Base-by-base conservation (phyloP, 2,329 filamentous ascomycete genomes). In the Sordariomycetes sp. region DNA sequence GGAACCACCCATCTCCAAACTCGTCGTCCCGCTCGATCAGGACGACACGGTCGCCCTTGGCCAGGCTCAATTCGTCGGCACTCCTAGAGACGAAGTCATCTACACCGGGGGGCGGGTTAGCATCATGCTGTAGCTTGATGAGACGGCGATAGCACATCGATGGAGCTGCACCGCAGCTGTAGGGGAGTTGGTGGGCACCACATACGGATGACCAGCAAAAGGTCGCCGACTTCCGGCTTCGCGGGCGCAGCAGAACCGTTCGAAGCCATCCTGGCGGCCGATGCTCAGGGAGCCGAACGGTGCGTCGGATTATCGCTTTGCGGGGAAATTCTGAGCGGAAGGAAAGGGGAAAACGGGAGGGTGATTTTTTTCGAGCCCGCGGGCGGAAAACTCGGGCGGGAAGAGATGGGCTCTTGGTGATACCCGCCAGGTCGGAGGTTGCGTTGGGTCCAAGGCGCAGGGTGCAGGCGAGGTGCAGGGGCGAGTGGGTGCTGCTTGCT, bases 21-120 rank as follows among this genome's bases (percentile, higher is more conserved):
- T 94, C 89, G 70, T 94, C 89, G 69, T 94, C 89, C 66, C 89
- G 82, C 73, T 94, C 89, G 62, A 93, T 83, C 62, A 95, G 75
- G 74, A 93, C 87, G 61, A 95, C 87, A 62, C 88, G 84, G 67
- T 94, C 89, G 65, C 89, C 92, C 68, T 95, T 95, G 58, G 83
- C 78, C 63, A 99, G 79, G 65, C 85, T 95, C 68, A 99, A 79
- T 78, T 99, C 94, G 74, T 99, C 94, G 59, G 89, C 88, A 71
- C 91, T 95, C 64, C 94, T 86, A 59, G 93, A 92, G 65, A 86
- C 78, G 71, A 99, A 97, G 73, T 97, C 91, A 74, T 99, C 90
- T 96, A 16, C 20, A 25, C 24, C 16, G 32, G 34, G 35, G 53
- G 37, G 8, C 18, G 25, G n/a, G 53, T 40, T 14, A 34, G 55